Evolutionary conservation across 2,329 filamentous ascomycete genomes (phyloP).

Genomic region (Arthrinium puccinioides): DNA sequence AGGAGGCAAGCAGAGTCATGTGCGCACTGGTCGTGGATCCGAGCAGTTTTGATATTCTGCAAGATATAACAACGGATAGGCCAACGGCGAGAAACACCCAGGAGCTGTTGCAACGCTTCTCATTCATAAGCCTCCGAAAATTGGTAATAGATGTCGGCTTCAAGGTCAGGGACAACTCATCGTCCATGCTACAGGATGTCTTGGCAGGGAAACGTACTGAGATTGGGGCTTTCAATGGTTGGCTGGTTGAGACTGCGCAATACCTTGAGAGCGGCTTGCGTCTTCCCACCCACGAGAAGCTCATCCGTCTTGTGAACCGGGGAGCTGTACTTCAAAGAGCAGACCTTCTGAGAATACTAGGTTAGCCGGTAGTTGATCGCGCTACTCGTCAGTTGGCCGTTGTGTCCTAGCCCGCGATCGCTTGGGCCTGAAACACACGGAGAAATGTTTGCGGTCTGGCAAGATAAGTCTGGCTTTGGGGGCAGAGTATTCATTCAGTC

Average conservation of each 20-base stretch:
- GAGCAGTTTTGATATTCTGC: constrained; percentile 31
- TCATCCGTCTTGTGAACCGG: constrained; percentile 35
- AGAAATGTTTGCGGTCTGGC: too few species aligned
- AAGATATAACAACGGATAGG: background rate
- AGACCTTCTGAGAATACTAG: too few species aligned
- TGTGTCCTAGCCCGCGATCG: too few species aligned
- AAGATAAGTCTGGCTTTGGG: too few species aligned
- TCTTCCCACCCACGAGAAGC: constrained; percentile 28
- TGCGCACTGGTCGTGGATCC: constrained; percentile 58
- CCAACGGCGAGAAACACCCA: constrained; percentile 2
- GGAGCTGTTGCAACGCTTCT: constrained; percentile 33
- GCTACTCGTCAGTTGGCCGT: too few species aligned
- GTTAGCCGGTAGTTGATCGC: too few species aligned
- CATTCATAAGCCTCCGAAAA: constrained; percentile 29
- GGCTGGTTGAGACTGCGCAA: constrained; percentile 40
- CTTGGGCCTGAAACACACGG: too few species aligned
- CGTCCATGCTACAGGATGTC: constrained; percentile 57
- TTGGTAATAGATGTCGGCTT: constrained; percentile 40
- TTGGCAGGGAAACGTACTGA: constrained; percentile 44
- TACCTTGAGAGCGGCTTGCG: constrained; percentile 22
- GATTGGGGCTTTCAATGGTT: constrained; percentile 53
- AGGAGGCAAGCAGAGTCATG: constrained; percentile 71
- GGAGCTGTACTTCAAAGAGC: constrained; percentile 15
- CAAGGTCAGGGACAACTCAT: constrained; percentile 46
- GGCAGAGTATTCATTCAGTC: too few species aligned